These are phyloP conservation scores for Clavispora asparagi DNA, from an alignment of 805 yeast genomes.

Conservation along the genomic window DNA sequence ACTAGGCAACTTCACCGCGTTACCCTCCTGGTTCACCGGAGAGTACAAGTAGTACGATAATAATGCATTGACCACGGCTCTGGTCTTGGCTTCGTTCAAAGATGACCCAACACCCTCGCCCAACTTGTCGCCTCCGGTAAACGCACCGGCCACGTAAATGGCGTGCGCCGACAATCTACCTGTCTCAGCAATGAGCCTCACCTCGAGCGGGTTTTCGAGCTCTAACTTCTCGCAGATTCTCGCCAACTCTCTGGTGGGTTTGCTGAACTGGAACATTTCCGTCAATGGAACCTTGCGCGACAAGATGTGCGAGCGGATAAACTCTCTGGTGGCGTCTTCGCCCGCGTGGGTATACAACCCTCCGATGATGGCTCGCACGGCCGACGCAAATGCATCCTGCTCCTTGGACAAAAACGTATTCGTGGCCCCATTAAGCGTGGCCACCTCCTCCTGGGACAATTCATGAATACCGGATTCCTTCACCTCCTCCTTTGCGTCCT, in stretches of 20 bases:
- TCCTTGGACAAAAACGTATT: slow-evolving; percentile 31
- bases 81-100: slow-evolving; percentile 82
- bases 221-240: slow-evolving; percentile 72
- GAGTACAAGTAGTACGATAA: slow-evolving; percentile 89
- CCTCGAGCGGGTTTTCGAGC: slow-evolving; percentile 66
- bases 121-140: slow-evolving; percentile 72
- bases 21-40: slow-evolving; percentile 51
- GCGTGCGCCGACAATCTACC: slow-evolving; percentile 85
- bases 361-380: slow-evolving; percentile 79
- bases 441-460: slow-evolving; percentile 21
- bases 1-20: slow-evolving; percentile 52
- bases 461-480: slow-evolving; percentile 48
- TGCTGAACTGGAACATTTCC: slow-evolving; percentile 71
- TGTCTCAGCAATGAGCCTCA: slow-evolving; percentile 81
- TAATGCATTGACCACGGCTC: slow-evolving; percentile 87
- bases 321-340: slow-evolving; percentile 55
- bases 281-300: slow-evolving; percentile 78
- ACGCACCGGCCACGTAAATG: slow-evolving; percentile 86
- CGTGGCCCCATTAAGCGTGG: slow-evolving; percentile 9
- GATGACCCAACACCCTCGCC: slow-evolving; percentile 96
- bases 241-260: slow-evolving; percentile 81
- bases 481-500: slow-evolving; percentile 23
- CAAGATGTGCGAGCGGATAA: slow-evolving; percentile 69
- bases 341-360: slow-evolving; percentile 76
- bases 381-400: slow-evolving; percentile 51